Base-by-base conservation (phyloP, 139 green algal species). In the Auxenochlorella pyrenoidosa region DNA sequence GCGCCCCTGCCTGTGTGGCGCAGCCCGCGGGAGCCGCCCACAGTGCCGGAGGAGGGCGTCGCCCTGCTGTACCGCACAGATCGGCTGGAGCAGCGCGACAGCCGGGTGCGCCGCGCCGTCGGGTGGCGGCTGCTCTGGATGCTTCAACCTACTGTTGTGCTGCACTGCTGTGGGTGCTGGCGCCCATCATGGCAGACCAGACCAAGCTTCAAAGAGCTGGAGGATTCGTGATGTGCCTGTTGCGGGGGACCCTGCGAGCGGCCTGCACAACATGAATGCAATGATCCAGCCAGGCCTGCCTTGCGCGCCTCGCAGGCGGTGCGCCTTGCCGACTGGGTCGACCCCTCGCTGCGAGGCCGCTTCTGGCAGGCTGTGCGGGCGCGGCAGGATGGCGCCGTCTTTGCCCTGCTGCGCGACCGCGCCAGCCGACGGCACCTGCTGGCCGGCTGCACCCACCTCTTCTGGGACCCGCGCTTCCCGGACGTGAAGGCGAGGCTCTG, bases 401-500 rank as follows among this genome's bases (percentile, higher is more conserved):
- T 93, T 83, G 86, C 87, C 38, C 60, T 92, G 82, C 88, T 95
- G 41, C 44, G 78, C n/a, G 88, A 94, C 82, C 70, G 28, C 4
- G 51, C 76, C 60, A 88, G 24, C 15, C 58, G 83, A 10, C 51
- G 36, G 44, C 65, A 34, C 0, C 38, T 95, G 15, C 30, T 95
- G 51, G 90, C 82, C 15, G 89, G 73, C 1, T 88, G 79, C 60
- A 92, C 91, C n/a, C 93, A 96, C 81, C 87, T 95, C 16, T 94
- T 92, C 80, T 95, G 91, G 88, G 38, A 95, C 77, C 92, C 91
- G 13, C 73, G 63, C 6, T 91, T 66, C 41, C 90, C 93, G 0
- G 92, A 94, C 60, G 86, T 94, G n/a, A 94, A 94, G 85, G 86
- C 76, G 66, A 36, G 54, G 54, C 15, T 10, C 47, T 54, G 47